phyloP scores from a whole-genome alignment of 2,329 filamentous ascomycete species.

The Colletotrichum scovillei region DNA sequence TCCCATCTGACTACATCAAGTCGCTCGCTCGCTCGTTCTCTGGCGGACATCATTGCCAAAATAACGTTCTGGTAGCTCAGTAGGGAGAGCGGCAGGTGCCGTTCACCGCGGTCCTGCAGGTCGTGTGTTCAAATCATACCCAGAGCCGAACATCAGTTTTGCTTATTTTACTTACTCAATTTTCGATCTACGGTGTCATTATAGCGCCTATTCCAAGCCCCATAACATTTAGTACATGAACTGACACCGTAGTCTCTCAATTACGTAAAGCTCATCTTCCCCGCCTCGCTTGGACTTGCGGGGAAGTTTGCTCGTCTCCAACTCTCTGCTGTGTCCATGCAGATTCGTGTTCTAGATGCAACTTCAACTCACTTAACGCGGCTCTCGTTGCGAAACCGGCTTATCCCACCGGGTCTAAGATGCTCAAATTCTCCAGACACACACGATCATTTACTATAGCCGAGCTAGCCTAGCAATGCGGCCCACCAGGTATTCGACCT shows the following conservation, averaged over 20 bases:
- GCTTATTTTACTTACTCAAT: neutral
- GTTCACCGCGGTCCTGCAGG: neutral
- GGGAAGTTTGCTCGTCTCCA: neutral
- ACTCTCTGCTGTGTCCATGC: too few species aligned
- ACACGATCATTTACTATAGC: neutral
- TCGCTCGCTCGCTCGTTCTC: neutral
- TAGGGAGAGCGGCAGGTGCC: too few species aligned
- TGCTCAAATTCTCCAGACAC: neutral
- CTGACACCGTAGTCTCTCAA: neutral
- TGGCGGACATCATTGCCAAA: neutral
- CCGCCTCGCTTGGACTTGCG: neutral
- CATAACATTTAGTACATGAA: neutral
- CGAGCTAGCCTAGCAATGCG: neutral
- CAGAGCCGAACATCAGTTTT: neutral
- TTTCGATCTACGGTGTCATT: neutral
- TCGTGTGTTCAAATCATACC: neutral
- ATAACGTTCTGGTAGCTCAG: neutral
- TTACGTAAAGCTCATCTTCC: conserved; percentile 11
- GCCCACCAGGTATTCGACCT: conserved; percentile 46
- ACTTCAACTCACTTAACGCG: neutral
- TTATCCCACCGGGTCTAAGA: neutral
- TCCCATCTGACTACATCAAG: neutral
- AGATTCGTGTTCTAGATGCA: neutral
- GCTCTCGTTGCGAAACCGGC: neutral
- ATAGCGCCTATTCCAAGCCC: neutral